phyloP scores from a whole-genome alignment of 2,329 filamentous ascomycete species.

The Botrytis tulipae region DNA sequence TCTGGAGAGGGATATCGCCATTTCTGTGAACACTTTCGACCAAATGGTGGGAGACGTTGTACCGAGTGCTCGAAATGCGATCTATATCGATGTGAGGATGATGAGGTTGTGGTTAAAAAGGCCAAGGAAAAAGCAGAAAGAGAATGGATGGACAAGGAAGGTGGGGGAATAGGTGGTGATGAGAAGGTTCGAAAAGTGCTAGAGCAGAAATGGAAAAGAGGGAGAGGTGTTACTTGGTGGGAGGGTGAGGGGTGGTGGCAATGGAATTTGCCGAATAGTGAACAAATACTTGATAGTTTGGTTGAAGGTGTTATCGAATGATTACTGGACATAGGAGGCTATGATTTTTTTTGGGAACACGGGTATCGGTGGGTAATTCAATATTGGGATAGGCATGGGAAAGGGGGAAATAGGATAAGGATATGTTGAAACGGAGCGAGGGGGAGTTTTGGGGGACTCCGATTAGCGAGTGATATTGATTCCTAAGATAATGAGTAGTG shows the following conservation, averaged over 20 bases:
- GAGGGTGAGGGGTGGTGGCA: slow-evolving; percentile 28
- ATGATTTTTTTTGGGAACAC: neutral
- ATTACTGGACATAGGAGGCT: neutral
- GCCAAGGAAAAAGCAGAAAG: slow-evolving; percentile 71
- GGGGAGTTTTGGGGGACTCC: slow-evolving; percentile 1
- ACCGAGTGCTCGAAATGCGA: slow-evolving; percentile 78
- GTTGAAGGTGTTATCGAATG: slow-evolving; percentile 37
- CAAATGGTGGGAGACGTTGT: slow-evolving; percentile 73
- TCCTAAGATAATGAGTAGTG: slow-evolving; percentile 1
- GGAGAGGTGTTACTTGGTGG: slow-evolving; percentile 30
- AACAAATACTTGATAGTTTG: slow-evolving; percentile 37
- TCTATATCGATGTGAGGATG: slow-evolving; percentile 68
- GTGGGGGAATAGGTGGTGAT: slow-evolving; percentile 54
- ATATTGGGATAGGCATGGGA: neutral
- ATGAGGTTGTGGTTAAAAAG: slow-evolving; percentile 64
- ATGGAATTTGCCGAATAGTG: slow-evolving; percentile 33
- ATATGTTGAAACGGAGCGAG: neutral
- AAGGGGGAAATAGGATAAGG: neutral
- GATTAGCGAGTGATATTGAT: slow-evolving; percentile 11
- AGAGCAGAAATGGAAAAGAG: slow-evolving; percentile 47
- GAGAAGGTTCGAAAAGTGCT: slow-evolving; percentile 56
- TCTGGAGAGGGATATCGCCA: slow-evolving; percentile 79
- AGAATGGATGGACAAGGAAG: slow-evolving; percentile 67
- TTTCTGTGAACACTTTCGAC: slow-evolving; percentile 94
- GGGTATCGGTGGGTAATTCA: slow-evolving; percentile 4